phyloP scores from a whole-genome alignment of 352 stramenopile genomes.

The Phytopythium chamaehyphon region DNA sequence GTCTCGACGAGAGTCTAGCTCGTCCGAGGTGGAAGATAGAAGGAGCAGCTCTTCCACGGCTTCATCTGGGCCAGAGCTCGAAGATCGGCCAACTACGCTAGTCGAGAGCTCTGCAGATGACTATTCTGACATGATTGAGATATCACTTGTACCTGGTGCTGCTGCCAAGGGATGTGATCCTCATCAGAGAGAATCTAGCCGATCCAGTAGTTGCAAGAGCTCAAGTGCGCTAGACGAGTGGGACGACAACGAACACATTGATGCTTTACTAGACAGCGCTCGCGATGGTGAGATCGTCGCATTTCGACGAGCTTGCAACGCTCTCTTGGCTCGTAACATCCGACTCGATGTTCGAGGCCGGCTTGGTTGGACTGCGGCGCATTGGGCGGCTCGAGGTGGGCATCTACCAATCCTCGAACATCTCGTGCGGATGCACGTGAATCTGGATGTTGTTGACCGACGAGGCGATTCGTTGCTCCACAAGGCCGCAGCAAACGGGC shows the following conservation, averaged over 20 bases:
- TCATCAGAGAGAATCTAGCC: background rate
- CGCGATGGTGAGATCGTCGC: slow-evolving; percentile 49
- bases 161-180: background rate
- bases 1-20: background rate
- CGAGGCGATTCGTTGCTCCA: slow-evolving; percentile 71
- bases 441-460: slow-evolving; percentile 57
- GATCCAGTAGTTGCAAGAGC: slow-evolving; percentile 2
- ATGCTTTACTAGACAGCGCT: slow-evolving; percentile 57
- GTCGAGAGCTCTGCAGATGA: slow-evolving; percentile 14
- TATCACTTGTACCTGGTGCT: slow-evolving; percentile 34
- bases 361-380: slow-evolving; percentile 72
- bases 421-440: slow-evolving; percentile 36
- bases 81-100: slow-evolving; percentile 7
- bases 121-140: slow-evolving; percentile 45
- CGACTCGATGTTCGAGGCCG: slow-evolving; percentile 50
- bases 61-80: background rate
- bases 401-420: slow-evolving; percentile 66
- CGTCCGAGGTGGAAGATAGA: background rate
- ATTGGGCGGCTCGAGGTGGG: slow-evolving; percentile 68
- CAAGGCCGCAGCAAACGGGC: slow-evolving; percentile 72
- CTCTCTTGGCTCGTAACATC: slow-evolving; percentile 33
- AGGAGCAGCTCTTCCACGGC: background rate
- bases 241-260: slow-evolving; percentile 40
- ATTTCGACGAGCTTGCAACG: slow-evolving; percentile 44
- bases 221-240: slow-evolving; percentile 7